phyloP scores from a whole-genome alignment of 2,329 filamentous ascomycete species.

The Iodosphaeria phyllophila region DNA sequence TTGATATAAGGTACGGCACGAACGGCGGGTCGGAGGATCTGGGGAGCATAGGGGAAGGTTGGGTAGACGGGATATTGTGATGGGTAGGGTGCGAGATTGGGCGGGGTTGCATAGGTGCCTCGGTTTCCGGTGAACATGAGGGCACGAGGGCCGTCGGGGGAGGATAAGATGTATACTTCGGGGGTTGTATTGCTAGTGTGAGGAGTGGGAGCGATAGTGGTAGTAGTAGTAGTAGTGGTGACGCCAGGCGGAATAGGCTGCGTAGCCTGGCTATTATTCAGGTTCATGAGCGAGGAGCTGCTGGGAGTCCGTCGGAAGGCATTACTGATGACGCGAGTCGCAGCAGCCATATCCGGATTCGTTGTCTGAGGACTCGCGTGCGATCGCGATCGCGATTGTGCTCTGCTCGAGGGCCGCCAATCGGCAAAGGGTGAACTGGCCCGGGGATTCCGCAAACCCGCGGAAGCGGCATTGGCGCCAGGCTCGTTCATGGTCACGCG shows the following conservation, averaged over 20 bases:
- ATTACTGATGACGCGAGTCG: slow-evolving; percentile 21
- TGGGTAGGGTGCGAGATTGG: slow-evolving; percentile 6
- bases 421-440: slow-evolving; percentile 9
- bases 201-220: slow-evolving; percentile 6
- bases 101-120: slow-evolving; percentile 33
- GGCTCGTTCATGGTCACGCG: slow-evolving; percentile 31
- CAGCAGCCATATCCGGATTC: no score
- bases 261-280: slow-evolving; percentile 13
- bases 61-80: slow-evolving; percentile 3
- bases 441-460: slow-evolving; percentile 4
- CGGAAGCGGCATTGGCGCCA: slow-evolving; percentile 8
- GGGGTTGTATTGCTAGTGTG: slow-evolving; percentile 14
- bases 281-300: slow-evolving; percentile 20
- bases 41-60: no score
- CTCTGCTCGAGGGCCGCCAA: no score
- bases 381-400: no score
- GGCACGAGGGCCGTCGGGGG: slow-evolving; percentile 38
- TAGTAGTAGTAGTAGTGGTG: slow-evolving; percentile 16
- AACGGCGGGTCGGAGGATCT: no score
- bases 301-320: slow-evolving; percentile 33
- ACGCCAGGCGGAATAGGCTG: slow-evolving; percentile 22
- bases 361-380: no score
- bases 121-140: slow-evolving; percentile 32
- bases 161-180: slow-evolving; percentile 41
- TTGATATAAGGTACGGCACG: not conserved